A percentile compares a stretch with the other conserved stretches of the same genome.
phyloP scores from a whole-genome alignment of 176 grass and related monocot species.

The Aegilops speltoides region DNA sequence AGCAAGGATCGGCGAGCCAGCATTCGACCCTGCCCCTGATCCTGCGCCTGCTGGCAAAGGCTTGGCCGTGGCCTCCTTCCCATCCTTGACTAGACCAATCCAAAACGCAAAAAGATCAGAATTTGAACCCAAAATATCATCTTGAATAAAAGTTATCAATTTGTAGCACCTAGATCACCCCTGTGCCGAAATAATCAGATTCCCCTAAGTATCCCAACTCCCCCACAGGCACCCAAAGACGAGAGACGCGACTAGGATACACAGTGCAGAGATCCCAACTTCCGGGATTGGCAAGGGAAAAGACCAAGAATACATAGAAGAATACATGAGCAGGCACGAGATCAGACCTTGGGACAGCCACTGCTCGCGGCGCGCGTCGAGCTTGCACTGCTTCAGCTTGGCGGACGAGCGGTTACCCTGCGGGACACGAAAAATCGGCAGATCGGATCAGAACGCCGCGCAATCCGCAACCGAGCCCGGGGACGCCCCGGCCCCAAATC shows the following conservation, averaged over 20 bases:
- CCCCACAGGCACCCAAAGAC: neutral
- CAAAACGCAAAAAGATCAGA: conserved; percentile 27
- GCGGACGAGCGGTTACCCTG: conserved; percentile 83
- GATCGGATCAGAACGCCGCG: conserved; percentile 32
- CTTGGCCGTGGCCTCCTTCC: conserved; percentile 42
- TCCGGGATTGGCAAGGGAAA: conserved; percentile 1
- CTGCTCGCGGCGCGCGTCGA: conserved; percentile 92
- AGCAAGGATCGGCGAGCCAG: conserved; percentile 37
- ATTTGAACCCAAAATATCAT: neutral
- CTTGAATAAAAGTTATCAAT: neutral
- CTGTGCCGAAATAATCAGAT: neutral
- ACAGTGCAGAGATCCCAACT: conserved; percentile 34
- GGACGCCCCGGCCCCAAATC: neutral
- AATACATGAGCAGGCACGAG: neutral
- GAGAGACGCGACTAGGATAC: neutral
- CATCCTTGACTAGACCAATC: conserved; percentile 51
- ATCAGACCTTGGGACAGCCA: conserved; percentile 95
- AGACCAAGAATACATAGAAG: neutral
- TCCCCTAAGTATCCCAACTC: neutral
- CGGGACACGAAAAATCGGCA: neutral
- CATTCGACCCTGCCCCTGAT: conserved; percentile 44
- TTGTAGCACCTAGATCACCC: neutral
- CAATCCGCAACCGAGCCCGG: neutral
- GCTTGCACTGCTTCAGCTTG: conserved; percentile 96
- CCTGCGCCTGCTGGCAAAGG: conserved; percentile 33